A percentile compares a stretch with the other conserved stretches of the same genome.
Conservation (phyloP, 1,139 yeast genomes). For the Yarrowia galli region DNA sequence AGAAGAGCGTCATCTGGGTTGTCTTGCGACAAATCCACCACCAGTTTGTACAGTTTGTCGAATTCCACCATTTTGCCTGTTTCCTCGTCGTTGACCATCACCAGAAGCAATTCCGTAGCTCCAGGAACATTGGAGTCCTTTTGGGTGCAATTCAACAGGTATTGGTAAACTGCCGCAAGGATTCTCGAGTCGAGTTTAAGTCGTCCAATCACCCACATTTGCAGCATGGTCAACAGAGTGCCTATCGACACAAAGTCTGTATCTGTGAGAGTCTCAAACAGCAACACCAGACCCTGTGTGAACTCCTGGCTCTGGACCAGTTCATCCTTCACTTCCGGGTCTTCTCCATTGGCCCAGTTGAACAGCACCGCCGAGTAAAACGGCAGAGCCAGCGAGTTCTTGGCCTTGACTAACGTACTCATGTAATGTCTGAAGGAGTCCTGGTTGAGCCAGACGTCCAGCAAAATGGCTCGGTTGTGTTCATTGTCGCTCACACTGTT, state of each 20-base stretch:
- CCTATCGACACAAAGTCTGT: slow-evolving; percentile 17
- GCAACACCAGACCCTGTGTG: slow-evolving; percentile 1
- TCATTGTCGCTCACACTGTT: slow-evolving; percentile 27
- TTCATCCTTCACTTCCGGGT: not conserved
- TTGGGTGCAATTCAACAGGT: slow-evolving; percentile 1
- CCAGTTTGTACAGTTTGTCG: slow-evolving; percentile 12
- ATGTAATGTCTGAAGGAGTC: slow-evolving; percentile 16
- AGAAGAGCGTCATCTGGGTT: slow-evolving; percentile 14
- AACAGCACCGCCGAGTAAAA: slow-evolving; percentile 26
- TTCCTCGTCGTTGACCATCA: slow-evolving; percentile 20
- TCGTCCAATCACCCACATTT: slow-evolving; percentile 3
- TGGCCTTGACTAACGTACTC: not conserved
- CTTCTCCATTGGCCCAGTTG: slow-evolving; percentile 35
- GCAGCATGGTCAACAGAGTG: slow-evolving; percentile 20
- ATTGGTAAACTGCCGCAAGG: slow-evolving; percentile 4
- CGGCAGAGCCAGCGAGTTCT: not conserved
- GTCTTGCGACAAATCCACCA: not conserved
- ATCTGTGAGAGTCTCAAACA: slow-evolving; percentile 20
- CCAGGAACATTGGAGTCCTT: slow-evolving; percentile 20
- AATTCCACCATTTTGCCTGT: slow-evolving; percentile 17
- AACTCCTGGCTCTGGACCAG: slow-evolving; percentile 11
- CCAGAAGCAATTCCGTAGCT: slow-evolving; percentile 6
- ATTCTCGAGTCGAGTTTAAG: not conserved
- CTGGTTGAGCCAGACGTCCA: slow-evolving; percentile 21
- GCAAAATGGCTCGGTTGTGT: slow-evolving; percentile 5